phyloP scores from a whole-genome alignment of 2,329 filamentous ascomycete species.

The Fusarium agapanthi region DNA sequence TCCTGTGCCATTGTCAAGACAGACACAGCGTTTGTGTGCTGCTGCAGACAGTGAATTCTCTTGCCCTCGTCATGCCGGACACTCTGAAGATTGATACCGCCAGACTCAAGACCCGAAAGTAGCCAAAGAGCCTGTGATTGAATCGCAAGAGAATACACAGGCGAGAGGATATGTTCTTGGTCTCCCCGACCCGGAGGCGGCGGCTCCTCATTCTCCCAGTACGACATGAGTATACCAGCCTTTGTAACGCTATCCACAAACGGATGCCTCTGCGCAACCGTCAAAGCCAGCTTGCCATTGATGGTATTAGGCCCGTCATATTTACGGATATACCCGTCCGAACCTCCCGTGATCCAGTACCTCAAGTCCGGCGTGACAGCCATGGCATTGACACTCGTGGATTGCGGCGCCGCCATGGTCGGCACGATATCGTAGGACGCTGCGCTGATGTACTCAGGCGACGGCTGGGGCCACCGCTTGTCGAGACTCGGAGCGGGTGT shows the following conservation, averaged over 20 bases:
- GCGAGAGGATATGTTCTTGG: slow-evolving; percentile 75
- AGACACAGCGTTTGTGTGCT: slow-evolving; percentile 91
- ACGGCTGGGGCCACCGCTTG: slow-evolving; percentile 66
- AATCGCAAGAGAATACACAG: slow-evolving; percentile 92
- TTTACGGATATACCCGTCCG: slow-evolving; percentile 95
- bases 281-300: slow-evolving; percentile 92
- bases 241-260: slow-evolving; percentile 98
- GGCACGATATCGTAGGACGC: slow-evolving; percentile 92
- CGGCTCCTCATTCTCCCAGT: slow-evolving; percentile 97
- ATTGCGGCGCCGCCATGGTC: slow-evolving; percentile 94
- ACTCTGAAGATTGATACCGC: slow-evolving; percentile 91
- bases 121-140: slow-evolving; percentile 93
- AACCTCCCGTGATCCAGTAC: slow-evolving; percentile 93
- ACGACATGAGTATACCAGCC: slow-evolving; percentile 91
- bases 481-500: slow-evolving; percentile 40
- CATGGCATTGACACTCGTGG: slow-evolving; percentile 93
- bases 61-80: slow-evolving; percentile 95
- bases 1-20: slow-evolving; percentile 84
- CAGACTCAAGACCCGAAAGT: slow-evolving; percentile 87
- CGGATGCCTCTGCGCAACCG: slow-evolving; percentile 93
- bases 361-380: slow-evolving; percentile 92
- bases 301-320: slow-evolving; percentile 96
- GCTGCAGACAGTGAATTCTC: slow-evolving; percentile 80
- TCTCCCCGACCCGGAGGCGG: slow-evolving; percentile 53
- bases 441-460: slow-evolving; percentile 81